These are phyloP conservation scores for Avena atlantica DNA, from an alignment of 176 grass and related monocot species.

Conservation along the genomic window DNA sequence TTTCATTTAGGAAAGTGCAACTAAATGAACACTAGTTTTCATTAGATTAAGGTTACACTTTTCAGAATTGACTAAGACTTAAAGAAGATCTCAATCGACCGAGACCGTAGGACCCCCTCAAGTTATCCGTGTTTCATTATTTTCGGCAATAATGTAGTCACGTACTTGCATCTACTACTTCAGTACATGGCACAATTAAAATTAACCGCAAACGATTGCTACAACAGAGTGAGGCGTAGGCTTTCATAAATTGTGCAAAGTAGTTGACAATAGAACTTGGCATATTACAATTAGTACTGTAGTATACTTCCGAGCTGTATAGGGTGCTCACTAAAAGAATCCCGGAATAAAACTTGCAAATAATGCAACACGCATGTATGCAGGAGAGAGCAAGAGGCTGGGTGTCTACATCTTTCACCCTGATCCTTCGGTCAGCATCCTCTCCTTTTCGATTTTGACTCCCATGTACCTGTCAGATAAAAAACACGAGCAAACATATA, in stretches of 20 bases:
- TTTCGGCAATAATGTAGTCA: too few species aligned
- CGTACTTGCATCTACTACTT: too few species aligned
- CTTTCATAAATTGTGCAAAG: slow-evolving; percentile 14
- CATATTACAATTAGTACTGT: slow-evolving; percentile 21
- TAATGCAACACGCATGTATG: neutral
- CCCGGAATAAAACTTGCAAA: neutral
- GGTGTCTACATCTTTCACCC: neutral
- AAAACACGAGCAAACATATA: neutral
- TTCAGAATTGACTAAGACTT: too few species aligned
- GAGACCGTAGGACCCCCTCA: too few species aligned
- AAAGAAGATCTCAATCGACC: too few species aligned
- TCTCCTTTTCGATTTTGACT: slow-evolving; percentile 71
- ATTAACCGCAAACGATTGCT: neutral
- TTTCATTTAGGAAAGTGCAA: too few species aligned
- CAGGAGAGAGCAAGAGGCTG: too few species aligned
- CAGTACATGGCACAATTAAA: neutral
- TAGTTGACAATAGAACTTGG: neutral
- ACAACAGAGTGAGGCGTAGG: neutral
- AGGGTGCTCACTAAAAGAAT: slow-evolving; percentile 40
- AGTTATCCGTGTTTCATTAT: too few species aligned
- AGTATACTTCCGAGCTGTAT: neutral
- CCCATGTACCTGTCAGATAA: slow-evolving; percentile 76
- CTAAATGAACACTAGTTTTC: too few species aligned
- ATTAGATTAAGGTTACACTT: too few species aligned
- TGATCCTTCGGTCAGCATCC: slow-evolving; percentile 43